Evolutionary conservation across 1,139 yeast species (phyloP), one percentile per base, ranked within the genome.

Genomic region (Kurtzmaniella quercitrusa): DNA sequence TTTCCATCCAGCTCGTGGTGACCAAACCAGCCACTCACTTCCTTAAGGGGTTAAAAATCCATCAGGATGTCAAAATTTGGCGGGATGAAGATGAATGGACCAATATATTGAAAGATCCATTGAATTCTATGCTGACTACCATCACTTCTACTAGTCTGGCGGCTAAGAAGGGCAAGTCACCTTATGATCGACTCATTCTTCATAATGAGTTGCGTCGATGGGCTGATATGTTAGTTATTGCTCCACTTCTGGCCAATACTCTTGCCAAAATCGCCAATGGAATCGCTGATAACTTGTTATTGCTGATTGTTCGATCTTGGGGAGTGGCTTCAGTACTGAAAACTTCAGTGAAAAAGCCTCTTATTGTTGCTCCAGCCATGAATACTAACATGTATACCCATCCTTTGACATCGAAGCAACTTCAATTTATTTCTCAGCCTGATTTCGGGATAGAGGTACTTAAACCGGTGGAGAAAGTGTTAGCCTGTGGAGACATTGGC

Each of bases 401-500:
- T 57, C 96, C 97, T 10, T 79, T 91, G 54, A 93, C 98, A 0
- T 84, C 88, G 53, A 85, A 84, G 54, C 98, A 93, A 55, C 66
- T 93, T 47, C 67, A 68, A 31, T 63, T 82, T 31, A 66, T 93
- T 38, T 67, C 64, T 3, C 62, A 67, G 39, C 59, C 62, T 9
- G 77, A 71, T 33, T 71, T 71, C 51, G 77, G 77, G 7, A 81
- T 91, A 47, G 91, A 89, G 49, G 82, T 93, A 15, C 75, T 93
- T 57, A 83, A 81, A 57, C 98, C 98, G 0, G 91, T 93, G 23
- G 98, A 93, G 57, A 93, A 93, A 62, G 95, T 91, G 7, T 73
- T 89, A 51, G 89, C 88, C 3, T 89, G 96, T 69, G 98, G 98
- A 41, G 98, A 93, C 63, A 88, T 93, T 46, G 98, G 98, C 2